Base-by-base conservation (phyloP, 2,329 filamentous ascomycete species). In the Kalaharituber pfeilii region DNA sequence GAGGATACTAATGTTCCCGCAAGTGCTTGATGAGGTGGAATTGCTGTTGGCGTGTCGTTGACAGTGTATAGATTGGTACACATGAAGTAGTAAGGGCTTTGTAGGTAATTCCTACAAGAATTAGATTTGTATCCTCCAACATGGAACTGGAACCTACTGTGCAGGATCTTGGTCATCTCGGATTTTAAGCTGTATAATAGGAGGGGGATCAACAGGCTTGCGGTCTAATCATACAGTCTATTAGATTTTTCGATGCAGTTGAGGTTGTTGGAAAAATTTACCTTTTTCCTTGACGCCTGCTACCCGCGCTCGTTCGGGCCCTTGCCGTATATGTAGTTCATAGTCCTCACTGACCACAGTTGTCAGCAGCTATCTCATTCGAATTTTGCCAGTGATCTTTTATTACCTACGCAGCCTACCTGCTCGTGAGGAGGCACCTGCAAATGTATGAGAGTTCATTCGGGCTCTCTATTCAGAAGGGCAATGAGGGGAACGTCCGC, bases 191-290 rank as follows among this genome's bases (percentile, higher is more conserved):
- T 89, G 80, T 47, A 94, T 72, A 62, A 94, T 84, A 42, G 86
- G 86, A 11, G 86, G 86, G 51, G 88, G 86, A 66, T 94, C 86
- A 64, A 94, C 79, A 6, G 86, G 85, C 68, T 93, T 93, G 61
- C 86, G 81, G 65, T 85, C 83, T 84, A 66, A 54, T 52, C 52
- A 50, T 51, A 54, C 11, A 33, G 26, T 25, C 53, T 30, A 53
- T 60, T 52, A 57, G 26, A 50, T 50, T 44, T 26, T 53, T 49
- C 20, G 24, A 24, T 5, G 20, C 36, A 53, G 18, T 13, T 15
- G 25, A 22, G 5, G 5, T 13, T 13, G 18, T 9, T 25, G 50
- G 20, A 39, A 33, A 30, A 39, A 18, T 67, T 52, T 69, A 83
- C 81, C 77, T 72, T 86, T 86, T 65, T 86, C 83, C 67, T 86